These are phyloP conservation scores for Venturia oleaginea DNA, from an alignment of 2,329 filamentous ascomycete species.

Conservation along the genomic window DNA sequence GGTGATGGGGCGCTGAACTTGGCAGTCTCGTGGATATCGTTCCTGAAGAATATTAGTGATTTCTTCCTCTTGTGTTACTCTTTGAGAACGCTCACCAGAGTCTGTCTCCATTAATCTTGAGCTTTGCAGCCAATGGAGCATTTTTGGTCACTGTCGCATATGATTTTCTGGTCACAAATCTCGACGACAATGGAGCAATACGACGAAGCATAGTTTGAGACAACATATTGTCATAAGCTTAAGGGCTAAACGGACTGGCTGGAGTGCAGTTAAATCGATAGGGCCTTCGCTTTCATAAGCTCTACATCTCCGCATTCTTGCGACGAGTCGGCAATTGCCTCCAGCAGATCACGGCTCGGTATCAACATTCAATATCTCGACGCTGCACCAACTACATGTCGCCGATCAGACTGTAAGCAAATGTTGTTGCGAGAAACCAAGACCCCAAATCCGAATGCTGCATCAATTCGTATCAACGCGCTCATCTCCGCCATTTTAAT, in stretches of 20 bases:
- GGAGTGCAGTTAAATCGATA: not conserved
- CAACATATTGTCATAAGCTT: not conserved
- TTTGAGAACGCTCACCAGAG: not conserved
- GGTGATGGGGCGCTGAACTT: constrained; percentile 23
- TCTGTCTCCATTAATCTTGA: not conserved
- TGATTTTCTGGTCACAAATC: not conserved
- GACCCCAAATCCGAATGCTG: not conserved
- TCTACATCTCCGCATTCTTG: not conserved
- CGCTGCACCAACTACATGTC: not conserved
- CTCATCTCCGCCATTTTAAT: not conserved
- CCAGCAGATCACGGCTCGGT: not conserved
- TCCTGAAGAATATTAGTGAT: constrained; percentile 19
- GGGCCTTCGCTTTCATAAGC: not conserved
- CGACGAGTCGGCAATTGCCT: not conserved
- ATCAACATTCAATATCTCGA: not conserved
- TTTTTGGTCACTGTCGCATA: not conserved
- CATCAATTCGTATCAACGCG: not conserved
- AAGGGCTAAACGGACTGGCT: not conserved
- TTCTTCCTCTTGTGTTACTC: not conserved
- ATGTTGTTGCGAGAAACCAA: not conserved
- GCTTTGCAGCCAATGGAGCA: not conserved
- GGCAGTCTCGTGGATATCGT: constrained; percentile 18
- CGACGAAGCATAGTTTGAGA: not conserved
- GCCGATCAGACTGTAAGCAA: not conserved
- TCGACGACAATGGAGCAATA: not conserved